Conservation (phyloP, 345 rosid species). For the Excoecaria agallocha region DNA sequence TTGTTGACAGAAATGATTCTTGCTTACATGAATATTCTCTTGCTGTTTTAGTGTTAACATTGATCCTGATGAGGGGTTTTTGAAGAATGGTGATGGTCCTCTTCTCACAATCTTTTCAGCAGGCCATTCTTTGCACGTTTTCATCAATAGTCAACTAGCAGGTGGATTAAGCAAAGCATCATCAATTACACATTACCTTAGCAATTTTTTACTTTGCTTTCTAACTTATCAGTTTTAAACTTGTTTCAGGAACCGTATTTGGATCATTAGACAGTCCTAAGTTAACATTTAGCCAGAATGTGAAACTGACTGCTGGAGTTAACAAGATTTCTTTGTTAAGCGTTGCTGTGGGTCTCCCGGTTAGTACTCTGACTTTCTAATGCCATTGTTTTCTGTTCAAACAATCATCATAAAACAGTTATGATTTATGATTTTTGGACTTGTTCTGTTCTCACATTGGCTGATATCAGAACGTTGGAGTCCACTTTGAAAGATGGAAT, state of each 20-base stretch:
- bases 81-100: constrained; percentile 65
- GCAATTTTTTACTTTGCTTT: not conserved
- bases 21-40: not conserved
- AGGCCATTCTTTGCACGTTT: constrained; percentile 34
- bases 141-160: constrained; percentile 32
- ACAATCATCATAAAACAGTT: not conserved
- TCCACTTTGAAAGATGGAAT: constrained; percentile 33
- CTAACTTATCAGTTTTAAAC: not conserved
- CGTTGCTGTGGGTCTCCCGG: constrained; percentile 41
- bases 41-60: constrained; percentile 53
- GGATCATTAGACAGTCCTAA: constrained; percentile 28
- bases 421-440: not conserved
- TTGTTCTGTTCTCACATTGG: not conserved
- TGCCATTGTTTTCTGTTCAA: not conserved
- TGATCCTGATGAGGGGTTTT: constrained; percentile 51
- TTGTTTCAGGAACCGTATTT: constrained; percentile 22
- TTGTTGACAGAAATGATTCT: not conserved
- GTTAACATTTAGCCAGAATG: constrained; percentile 29
- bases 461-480: constrained; percentile 29
- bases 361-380: constrained; percentile 12
- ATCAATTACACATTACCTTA: not conserved
- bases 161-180: constrained; percentile 10
- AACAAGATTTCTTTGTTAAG: constrained; percentile 41
- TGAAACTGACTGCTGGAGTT: constrained; percentile 28
- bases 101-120: constrained; percentile 34